Percentiles rank a stretch among this genome's conserved stretches.
Conservation (phyloP, 2,329 filamentous ascomycete species). For the Botrytis sinoallii region DNA sequence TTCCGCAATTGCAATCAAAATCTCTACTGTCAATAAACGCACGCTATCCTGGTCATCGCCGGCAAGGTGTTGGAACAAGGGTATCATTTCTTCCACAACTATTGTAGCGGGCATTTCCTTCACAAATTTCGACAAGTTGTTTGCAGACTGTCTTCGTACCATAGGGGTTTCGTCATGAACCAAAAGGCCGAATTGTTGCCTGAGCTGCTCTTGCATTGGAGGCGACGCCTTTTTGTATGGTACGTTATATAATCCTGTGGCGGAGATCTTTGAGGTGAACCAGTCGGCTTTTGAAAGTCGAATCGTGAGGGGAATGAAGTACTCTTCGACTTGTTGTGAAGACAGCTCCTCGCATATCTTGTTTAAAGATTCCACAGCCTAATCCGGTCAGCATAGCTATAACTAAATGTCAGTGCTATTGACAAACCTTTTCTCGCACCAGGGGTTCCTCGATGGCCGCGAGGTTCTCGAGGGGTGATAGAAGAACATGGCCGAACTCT, state of each 20-base stretch:
- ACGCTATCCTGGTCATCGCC: constrained; percentile 98
- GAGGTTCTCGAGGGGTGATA: constrained; percentile 95
- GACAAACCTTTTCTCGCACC: constrained; percentile 87
- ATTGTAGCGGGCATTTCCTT: constrained; percentile 91
- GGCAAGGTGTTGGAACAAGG: constrained; percentile 94
- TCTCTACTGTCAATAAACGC: constrained; percentile 89
- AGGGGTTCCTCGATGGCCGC: constrained; percentile 98
- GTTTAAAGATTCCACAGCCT: constrained; percentile 99
- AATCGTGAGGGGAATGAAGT: constrained; percentile 92
- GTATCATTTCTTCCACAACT: constrained; percentile 98
- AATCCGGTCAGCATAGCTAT: constrained; percentile 23
- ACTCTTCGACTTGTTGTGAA: constrained; percentile 88
- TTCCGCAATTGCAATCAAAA: constrained; percentile 93
- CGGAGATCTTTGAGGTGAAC: constrained; percentile 99
- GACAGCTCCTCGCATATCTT: constrained; percentile 96
- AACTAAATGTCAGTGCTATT: not conserved
- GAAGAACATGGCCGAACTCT: constrained; percentile 89
- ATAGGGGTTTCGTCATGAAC: constrained; percentile 99
- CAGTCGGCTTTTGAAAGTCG: constrained; percentile 98
- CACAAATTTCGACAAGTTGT: constrained; percentile 94
- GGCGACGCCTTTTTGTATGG: constrained; percentile 90
- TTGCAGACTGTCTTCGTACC: constrained; percentile 95
- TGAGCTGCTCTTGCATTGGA: constrained; percentile 83
- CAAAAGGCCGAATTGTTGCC: constrained; percentile 86
- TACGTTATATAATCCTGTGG: constrained; percentile 88